These are phyloP conservation scores for Fragilaria crotonensis DNA, from an alignment of 108 stramenopile species.

Conservation along the genomic window DNA sequence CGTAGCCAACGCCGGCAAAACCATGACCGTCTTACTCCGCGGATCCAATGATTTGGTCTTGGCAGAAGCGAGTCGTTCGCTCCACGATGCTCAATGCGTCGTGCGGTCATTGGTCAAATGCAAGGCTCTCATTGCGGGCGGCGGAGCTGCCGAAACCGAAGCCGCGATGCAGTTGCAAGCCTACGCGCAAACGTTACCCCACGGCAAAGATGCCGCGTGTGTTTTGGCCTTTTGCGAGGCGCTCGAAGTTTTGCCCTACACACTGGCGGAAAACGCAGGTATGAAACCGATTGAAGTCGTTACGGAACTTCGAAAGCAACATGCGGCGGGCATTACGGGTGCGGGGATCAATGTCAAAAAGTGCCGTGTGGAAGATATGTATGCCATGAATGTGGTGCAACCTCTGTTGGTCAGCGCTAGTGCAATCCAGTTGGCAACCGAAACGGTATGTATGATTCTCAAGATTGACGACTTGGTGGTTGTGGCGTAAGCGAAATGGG, in stretches of 20 bases:
- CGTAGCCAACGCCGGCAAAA: conserved; percentile 83
- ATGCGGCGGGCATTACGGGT: conserved; percentile 76
- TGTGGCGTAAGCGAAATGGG: conserved; percentile 29
- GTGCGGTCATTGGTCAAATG: conserved; percentile 96
- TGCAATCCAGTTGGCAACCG: conserved; percentile 94
- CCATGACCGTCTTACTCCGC: conserved; percentile 91
- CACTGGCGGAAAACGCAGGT: conserved; percentile 98
- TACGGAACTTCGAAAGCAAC: conserved; percentile 89
- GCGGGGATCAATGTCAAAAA: conserved; percentile 96
- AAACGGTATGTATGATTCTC: conserved; percentile 97
- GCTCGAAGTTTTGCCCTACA: conserved; percentile 98
- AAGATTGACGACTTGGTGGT: conserved; percentile 97
- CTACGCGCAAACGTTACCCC: conserved; percentile 58
- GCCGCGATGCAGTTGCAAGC: conserved; percentile 78
- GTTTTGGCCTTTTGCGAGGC: conserved; percentile 97
- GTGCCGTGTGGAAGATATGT: conserved; percentile 92
- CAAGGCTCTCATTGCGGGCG: conserved; percentile 94
- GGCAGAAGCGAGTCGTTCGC: conserved; percentile 94
- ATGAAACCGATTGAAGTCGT: conserved; percentile 97
- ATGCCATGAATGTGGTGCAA: conserved; percentile 90
- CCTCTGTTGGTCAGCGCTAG: conserved; percentile 91
- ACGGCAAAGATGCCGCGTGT: conserved; percentile 95
- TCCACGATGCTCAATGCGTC: conserved; percentile 99
- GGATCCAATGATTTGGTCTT: conserved; percentile 97
- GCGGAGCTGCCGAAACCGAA: conserved; percentile 97